A percentile compares a stretch with the other conserved stretches of the same genome.
Evolutionary conservation across 202 grass and related monocot genomes (phyloP).

Genomic region (Setaria italica): DNA sequence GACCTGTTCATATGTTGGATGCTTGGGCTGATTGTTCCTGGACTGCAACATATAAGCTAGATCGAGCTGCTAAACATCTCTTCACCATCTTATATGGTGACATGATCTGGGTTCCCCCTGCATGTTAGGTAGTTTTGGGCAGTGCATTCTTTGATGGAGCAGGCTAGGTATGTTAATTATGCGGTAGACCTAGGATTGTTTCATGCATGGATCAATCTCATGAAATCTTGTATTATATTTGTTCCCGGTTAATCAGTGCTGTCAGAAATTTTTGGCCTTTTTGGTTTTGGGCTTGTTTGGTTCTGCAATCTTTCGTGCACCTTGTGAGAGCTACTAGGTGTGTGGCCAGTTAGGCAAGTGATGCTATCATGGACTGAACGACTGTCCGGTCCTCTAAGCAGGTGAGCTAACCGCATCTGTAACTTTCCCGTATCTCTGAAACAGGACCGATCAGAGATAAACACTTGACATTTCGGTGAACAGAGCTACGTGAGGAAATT

Average conservation of each 20-base stretch:
- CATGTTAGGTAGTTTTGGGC: conserved; percentile 21
- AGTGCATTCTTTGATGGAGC: conserved; percentile 42
- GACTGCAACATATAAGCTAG: conserved; percentile 26
- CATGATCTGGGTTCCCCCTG: background rate
- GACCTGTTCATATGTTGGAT: conserved; percentile 44
- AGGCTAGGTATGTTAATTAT: conserved; percentile 43
- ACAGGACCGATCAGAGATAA: background rate
- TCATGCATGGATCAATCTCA: conserved; percentile 28
- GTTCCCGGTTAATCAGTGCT: conserved; percentile 7
- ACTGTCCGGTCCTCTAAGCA: background rate
- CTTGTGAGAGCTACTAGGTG: background rate
- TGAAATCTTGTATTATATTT: conserved; percentile 49
- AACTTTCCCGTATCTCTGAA: background rate
- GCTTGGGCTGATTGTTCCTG: conserved; percentile 51
- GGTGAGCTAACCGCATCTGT: background rate
- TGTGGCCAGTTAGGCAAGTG: background rate
- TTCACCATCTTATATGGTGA: conserved; percentile 1
- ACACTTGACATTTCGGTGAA: background rate
- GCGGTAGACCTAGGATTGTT: conserved; percentile 36
- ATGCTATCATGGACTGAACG: background rate
- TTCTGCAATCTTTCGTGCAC: background rate
- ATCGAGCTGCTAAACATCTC: background rate
- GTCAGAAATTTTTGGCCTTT: conserved; percentile 14
- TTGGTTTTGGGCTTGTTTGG: background rate
- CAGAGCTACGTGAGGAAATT: background rate